Base-by-base conservation (phyloP, 2,329 filamentous ascomycete genomes). In the Trichoderma cornu-damae region DNA sequence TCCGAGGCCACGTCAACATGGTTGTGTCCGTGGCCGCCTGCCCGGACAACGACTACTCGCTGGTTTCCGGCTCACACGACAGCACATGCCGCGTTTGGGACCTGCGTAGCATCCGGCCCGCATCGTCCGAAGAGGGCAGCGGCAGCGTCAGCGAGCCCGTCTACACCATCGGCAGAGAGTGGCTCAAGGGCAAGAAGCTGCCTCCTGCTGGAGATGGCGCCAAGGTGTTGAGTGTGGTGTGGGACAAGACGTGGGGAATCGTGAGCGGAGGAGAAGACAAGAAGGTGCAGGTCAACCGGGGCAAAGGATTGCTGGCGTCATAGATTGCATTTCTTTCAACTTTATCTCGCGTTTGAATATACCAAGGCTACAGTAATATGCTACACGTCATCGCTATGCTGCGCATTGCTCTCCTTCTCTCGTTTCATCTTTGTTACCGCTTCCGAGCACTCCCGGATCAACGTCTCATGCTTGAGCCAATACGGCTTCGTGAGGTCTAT, bases 31-130 rank as follows among this genome's bases (percentile, higher is more conserved):
- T 85, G 30, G 68, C 71, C 1, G 69, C 76, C 8, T 77, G 75
- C 37, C 84, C 81, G 6, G 80, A 83, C 38, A 92, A 87, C 67
- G 84, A 86, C 61, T 90, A 92, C 74, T 85, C 88, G n/a, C 79
- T 99, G 7, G 89, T 93, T 0, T 94, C 88, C 30, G 93, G 84
- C n/a, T 89, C 88, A 44, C 89, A 96, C 72, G 94, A 99, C 71
- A 91, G 93, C 32, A 96, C 90, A 1, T 94, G 90, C 67, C 83
- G 91, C 51, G 85, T 99, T 48, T 99, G 94, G 94, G 94, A 99
- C 77, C 80, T 97, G 62, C 81, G 94, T 55, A 87, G 84, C 66
- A 83, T 82, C 53, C 78, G 84, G 69, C 79, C 75, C 16, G 81
- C 77, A 7, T 79, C 78, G 2, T 77, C 83, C 65, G 74, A 85